These are phyloP conservation scores for Penicillium brevicompactum DNA, from an alignment of 2,329 filamentous ascomycete genomes.

Conservation along the genomic window DNA sequence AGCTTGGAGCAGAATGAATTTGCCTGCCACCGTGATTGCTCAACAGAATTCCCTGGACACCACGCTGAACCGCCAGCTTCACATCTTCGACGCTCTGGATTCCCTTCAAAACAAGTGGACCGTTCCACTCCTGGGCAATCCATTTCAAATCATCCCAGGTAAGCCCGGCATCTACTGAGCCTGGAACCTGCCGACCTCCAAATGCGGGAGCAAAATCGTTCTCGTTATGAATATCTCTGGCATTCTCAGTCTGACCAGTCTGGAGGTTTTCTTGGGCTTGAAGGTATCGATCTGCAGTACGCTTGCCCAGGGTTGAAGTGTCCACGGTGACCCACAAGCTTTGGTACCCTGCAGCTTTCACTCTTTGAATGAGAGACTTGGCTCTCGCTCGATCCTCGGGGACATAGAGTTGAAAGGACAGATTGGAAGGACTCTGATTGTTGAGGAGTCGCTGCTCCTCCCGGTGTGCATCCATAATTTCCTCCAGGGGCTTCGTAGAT, in stretches of 20 bases:
- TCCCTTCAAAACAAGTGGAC: slow-evolving; percentile 18
- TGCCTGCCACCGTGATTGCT: slow-evolving; percentile 59
- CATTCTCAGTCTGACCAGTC: neutral
- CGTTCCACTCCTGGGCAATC: slow-evolving; percentile 6
- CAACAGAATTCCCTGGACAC: slow-evolving; percentile 50
- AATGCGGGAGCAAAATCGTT: slow-evolving; percentile 18
- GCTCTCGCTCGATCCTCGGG: slow-evolving; percentile 15
- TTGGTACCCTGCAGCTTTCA: slow-evolving; percentile 19
- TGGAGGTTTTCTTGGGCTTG: slow-evolving; percentile 19
- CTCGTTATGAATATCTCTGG: slow-evolving; percentile 7
- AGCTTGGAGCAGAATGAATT: slow-evolving; percentile 50
- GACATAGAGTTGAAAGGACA: slow-evolving; percentile 19
- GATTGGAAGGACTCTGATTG: slow-evolving; percentile 15
- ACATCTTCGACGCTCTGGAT: slow-evolving; percentile 21
- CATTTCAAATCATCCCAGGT: slow-evolving; percentile 9
- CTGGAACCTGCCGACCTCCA: slow-evolving; percentile 17
- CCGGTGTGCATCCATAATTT: slow-evolving; percentile 20
- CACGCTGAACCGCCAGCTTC: slow-evolving; percentile 17
- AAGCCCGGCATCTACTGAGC: slow-evolving; percentile 17
- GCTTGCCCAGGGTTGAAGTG: slow-evolving; percentile 17
- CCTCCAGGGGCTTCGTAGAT: slow-evolving; percentile 17
- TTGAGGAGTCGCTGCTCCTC: slow-evolving; percentile 13
- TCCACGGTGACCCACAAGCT: slow-evolving; percentile 23
- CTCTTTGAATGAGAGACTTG: slow-evolving; percentile 14
- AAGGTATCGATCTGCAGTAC: slow-evolving; percentile 19